Percentiles rank a stretch among this genome's conserved stretches.
Evolutionary conservation across 768 basidiomycete species (phyloP).

Genomic region (Kwoniella bestiolae): DNA sequence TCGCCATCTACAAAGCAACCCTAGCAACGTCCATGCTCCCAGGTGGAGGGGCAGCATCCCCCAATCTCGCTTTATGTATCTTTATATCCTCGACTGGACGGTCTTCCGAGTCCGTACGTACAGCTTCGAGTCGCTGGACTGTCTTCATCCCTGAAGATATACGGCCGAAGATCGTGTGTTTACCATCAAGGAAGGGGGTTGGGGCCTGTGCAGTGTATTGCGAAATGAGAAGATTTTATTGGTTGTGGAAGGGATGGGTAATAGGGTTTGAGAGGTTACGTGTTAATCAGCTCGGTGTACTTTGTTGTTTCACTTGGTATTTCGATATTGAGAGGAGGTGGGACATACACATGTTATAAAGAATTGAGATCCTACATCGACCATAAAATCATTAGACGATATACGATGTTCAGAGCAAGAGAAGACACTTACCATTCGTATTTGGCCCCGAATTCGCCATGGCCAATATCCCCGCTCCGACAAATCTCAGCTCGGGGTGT

Average conservation of each 20-base stretch:
- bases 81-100: constrained; percentile 81
- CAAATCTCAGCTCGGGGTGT: constrained; percentile 86
- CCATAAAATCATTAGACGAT: background rate
- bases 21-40: constrained; percentile 17
- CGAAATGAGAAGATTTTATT: too few species aligned
- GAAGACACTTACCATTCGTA: constrained; percentile 59
- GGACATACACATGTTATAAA: constrained; percentile 56
- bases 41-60: constrained; percentile 30
- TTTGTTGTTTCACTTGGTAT: too few species aligned
- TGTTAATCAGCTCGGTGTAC: too few species aligned
- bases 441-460: constrained; percentile 61
- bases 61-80: constrained; percentile 74
- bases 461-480: constrained; percentile 86
- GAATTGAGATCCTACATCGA: constrained; percentile 57
- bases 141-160: constrained; percentile 90
- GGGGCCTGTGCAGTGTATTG: too few species aligned
- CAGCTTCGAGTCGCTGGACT: constrained; percentile 86
- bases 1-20: constrained; percentile 7
- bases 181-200: constrained; percentile 59
- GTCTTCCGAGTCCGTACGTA: constrained; percentile 86
- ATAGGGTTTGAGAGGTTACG: too few species aligned
- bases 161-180: constrained; percentile 69
- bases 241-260: too few species aligned
- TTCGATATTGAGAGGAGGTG: too few species aligned
- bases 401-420: background rate